Conservation (phyloP, 148 eudicot genomes). For the Rhododendron simsii region DNA sequence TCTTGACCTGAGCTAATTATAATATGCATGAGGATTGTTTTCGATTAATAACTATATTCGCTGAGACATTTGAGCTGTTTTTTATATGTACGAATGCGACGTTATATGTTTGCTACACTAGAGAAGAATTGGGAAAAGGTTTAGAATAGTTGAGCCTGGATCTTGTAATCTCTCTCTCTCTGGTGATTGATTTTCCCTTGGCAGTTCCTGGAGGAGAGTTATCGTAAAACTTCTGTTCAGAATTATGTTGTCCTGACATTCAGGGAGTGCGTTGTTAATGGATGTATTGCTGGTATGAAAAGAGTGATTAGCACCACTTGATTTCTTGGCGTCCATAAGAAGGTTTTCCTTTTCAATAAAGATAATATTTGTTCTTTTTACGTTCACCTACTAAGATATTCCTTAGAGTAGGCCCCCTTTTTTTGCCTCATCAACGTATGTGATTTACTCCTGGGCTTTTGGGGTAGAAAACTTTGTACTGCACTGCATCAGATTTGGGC, state of each 20-base stretch:
- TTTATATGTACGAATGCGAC: neutral
- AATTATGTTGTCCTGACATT: too few species aligned
- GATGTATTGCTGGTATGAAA: neutral
- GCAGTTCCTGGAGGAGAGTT: too few species aligned
- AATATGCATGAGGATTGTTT: neutral
- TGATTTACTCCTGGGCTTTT: neutral
- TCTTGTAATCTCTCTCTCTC: too few species aligned
- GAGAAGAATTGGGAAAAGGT: too few species aligned
- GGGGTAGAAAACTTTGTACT: neutral
- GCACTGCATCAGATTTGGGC: neutral
- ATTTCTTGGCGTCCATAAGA: neutral
- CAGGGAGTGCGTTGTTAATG: too few species aligned
- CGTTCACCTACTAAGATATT: neutral
- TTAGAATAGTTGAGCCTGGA: too few species aligned
- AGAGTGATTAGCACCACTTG: neutral
- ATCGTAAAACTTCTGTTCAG: too few species aligned
- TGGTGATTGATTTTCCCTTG: too few species aligned
- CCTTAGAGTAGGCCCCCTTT: neutral
- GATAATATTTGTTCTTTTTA: neutral
- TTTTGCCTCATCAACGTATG: neutral
- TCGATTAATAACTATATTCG: neutral
- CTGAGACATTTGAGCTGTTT: neutral
- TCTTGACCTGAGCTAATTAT: too few species aligned
- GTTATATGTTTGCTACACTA: neutral
- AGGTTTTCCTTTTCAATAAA: neutral